A percentile compares a stretch with the other conserved stretches of the same genome.
Evolutionary conservation across 2,329 filamentous ascomycete species (phyloP).

Genomic region (Paraphaeosphaeria minitans): DNA sequence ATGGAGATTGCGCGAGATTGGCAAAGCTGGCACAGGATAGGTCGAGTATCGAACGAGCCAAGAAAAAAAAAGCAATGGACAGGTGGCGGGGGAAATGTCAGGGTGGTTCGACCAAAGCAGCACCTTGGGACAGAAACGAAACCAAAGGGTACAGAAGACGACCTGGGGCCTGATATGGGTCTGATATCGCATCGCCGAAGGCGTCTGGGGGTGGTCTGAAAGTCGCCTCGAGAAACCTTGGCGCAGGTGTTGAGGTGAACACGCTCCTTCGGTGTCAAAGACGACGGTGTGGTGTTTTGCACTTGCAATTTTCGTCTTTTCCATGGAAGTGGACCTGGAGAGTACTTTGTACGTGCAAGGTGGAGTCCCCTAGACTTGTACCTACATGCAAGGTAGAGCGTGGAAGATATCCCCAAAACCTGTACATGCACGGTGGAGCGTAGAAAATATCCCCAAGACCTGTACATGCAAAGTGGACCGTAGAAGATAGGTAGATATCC

Average conservation of each 20-base stretch:
- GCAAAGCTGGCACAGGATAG: slow-evolving; percentile 7
- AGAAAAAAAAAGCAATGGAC: slow-evolving; percentile 12
- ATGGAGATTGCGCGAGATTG: slow-evolving; percentile 10
- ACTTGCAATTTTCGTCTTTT: neutral
- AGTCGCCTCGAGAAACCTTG: neutral
- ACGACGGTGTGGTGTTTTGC: neutral
- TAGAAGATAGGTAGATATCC: no score
- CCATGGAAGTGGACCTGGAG: neutral
- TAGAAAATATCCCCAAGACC: no score
- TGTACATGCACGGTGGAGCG: neutral
- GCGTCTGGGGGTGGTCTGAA: neutral
- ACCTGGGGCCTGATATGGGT: slow-evolving; percentile 1
- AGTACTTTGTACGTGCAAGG: neutral
- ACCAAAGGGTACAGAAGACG: slow-evolving; percentile 3
- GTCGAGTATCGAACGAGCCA: slow-evolving; percentile 7
- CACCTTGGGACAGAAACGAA: slow-evolving; percentile 1
- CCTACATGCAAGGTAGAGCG: neutral
- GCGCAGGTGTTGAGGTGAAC: neutral
- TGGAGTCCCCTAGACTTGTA: no score
- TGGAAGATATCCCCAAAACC: no score
- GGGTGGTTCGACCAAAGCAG: slow-evolving; percentile 1
- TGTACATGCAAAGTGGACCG: neutral
- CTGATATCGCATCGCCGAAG: slow-evolving; percentile 6
- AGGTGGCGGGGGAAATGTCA: neutral
- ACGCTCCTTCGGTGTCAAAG: neutral